These are phyloP conservation scores for Graphilbum ipis-grandicollis DNA, from an alignment of 2,329 filamentous ascomycete genomes.

Conservation along the genomic window DNA sequence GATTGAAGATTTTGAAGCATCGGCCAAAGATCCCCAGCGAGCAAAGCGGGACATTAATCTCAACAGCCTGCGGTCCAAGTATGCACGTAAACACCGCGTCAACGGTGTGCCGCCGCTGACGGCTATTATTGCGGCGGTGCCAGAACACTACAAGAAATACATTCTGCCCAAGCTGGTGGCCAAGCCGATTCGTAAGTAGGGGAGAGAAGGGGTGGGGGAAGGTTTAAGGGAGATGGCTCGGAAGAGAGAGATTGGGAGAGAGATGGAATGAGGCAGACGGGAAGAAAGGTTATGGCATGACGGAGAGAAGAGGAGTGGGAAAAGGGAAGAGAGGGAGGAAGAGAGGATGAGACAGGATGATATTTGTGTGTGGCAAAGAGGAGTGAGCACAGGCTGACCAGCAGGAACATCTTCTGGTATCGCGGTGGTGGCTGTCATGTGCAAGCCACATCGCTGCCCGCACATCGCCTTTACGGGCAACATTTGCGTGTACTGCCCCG, in stretches of 20 bases:
- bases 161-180: conserved; percentile 91
- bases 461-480: conserved; percentile 98
- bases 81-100: conserved; percentile 84
- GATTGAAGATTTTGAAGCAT: conserved; percentile 76
- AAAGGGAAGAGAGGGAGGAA: neutral
- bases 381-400: neutral
- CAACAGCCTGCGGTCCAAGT: conserved; percentile 69
- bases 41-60: conserved; percentile 80
- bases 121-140: conserved; percentile 92
- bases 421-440: conserved; percentile 97
- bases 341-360: too few species aligned
- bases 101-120: conserved; percentile 80
- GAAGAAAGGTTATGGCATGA: too few species aligned
- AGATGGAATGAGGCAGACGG: too few species aligned
- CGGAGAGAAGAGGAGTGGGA: neutral
- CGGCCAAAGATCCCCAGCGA: conserved; percentile 53
- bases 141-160: conserved; percentile 99
- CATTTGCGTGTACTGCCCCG: conserved; percentile 97
- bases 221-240: neutral
- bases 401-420: conserved; percentile 85
- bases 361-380: too few species aligned
- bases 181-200: conserved; percentile 67
- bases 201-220: neutral
- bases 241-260: neutral
- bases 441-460: conserved; percentile 92